Evolutionary conservation across 2,329 filamentous ascomycete genomes (phyloP).

Genomic region (Xylariales sp.): DNA sequence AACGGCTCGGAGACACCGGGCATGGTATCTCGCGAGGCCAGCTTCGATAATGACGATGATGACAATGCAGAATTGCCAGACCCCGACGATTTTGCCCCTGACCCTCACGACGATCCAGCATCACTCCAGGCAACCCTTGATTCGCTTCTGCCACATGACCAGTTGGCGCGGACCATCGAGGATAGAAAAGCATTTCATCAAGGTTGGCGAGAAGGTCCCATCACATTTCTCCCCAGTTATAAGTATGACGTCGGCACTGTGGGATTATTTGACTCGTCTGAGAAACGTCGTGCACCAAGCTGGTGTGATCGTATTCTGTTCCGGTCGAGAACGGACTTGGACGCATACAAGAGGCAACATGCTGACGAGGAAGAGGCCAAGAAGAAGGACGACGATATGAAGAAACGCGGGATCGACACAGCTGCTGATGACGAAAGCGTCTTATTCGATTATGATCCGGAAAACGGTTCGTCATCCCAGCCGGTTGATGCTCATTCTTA

Average conservation of each 20-base stretch:
- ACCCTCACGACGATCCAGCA: constrained; percentile 71
- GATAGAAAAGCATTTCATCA: constrained; percentile 79
- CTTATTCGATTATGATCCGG: constrained; percentile 86
- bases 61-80: constrained; percentile 44
- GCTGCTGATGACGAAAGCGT: constrained; percentile 74
- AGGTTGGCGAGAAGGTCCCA: constrained; percentile 84
- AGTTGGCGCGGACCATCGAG: constrained; percentile 70
- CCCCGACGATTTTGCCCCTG: constrained; percentile 61
- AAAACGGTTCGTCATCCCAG: constrained; percentile 57
- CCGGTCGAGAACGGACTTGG: constrained; percentile 67
- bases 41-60: constrained; percentile 23
- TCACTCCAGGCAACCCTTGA: constrained; percentile 85
- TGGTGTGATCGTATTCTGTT: constrained; percentile 97
- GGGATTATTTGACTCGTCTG: constrained; percentile 88
- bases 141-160: constrained; percentile 85
- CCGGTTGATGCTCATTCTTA: constrained; percentile 28
- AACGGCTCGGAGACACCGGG: constrained; percentile 28
- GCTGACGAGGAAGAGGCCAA: constrained; percentile 60
- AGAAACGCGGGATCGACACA: constrained; percentile 68
- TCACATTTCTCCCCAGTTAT: constrained; percentile 89
- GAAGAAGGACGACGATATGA: constrained; percentile 80
- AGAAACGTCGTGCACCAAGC: constrained; percentile 86
- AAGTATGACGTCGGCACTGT: constrained; percentile 97
- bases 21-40: constrained; percentile 27
- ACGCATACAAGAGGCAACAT: constrained; percentile 58